Conservation (phyloP, 179 eudicot genomes). For the Beta lomatogona region DNA sequence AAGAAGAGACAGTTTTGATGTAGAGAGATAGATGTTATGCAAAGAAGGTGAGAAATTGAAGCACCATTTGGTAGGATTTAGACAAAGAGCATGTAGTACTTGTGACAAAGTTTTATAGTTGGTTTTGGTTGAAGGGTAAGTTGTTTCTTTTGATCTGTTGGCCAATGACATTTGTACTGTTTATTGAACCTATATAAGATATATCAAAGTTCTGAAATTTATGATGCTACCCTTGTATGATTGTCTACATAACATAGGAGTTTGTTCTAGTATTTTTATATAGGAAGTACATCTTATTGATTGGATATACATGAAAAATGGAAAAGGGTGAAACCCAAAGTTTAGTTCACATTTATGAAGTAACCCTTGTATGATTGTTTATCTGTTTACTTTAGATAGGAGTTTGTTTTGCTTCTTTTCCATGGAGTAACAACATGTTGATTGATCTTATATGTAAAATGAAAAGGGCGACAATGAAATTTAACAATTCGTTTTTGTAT, state of each 20-base stretch:
- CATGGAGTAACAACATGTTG: neutral
- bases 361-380: neutral
- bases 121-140: conserved; percentile 35
- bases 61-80: conserved; percentile 18
- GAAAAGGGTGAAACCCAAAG: neutral
- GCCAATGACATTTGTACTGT: conserved; percentile 30
- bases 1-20: neutral
- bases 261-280: neutral
- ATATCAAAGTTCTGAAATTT: conserved; percentile 23
- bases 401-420: conserved; percentile 14
- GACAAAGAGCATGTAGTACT: conserved; percentile 30
- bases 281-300: neutral
- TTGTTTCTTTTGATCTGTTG: conserved; percentile 23
- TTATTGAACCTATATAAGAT: neutral
- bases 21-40: conserved; percentile 12
- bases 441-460: neutral
- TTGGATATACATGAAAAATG: neutral
- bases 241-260: neutral
- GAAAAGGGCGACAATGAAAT: neutral
- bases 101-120: conserved; percentile 31
- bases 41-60: conserved; percentile 16
- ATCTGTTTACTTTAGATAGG: neutral
- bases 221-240: neutral
- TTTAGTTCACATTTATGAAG: neutral
- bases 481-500: too few species aligned